Conservation (phyloP, 306 rosid genomes). For the Rosa multiflora region DNA sequence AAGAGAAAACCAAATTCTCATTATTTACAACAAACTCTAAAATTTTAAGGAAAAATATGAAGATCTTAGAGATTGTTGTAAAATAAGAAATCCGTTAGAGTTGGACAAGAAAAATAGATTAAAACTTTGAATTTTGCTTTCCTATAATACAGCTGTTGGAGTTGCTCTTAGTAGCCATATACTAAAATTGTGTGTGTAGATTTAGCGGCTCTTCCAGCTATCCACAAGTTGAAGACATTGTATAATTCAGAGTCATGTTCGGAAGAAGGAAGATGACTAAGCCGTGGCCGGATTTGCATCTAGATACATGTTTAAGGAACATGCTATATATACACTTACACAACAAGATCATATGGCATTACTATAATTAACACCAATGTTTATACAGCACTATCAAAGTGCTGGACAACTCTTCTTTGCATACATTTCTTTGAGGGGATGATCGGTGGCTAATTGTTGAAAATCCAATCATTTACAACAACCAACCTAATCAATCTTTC, state of each 20-base stretch:
- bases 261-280: neutral
- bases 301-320: neutral
- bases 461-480: conserved; percentile 4
- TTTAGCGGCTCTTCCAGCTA: neutral
- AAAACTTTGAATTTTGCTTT: too few relatives aligned
- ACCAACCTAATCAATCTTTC: conserved; percentile 1
- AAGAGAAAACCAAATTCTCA: too few relatives aligned
- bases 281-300: neutral
- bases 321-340: neutral
- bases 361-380: neutral
- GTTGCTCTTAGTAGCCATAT: too few relatives aligned
- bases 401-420: neutral
- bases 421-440: neutral
- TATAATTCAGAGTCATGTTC: neutral
- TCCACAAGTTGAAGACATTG: neutral
- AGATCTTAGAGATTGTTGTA: too few relatives aligned
- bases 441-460: neutral
- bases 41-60: too few relatives aligned
- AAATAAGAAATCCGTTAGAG: too few relatives aligned
- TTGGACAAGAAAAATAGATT: too few relatives aligned
- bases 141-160: too few relatives aligned
- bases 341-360: neutral
- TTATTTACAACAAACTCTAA: too few relatives aligned
- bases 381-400: neutral
- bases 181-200: neutral